Percentiles rank a stretch among this genome's conserved stretches.
Evolutionary conservation across 257 asterid species (phyloP).

Genomic region (Scutellaria minor): DNA sequence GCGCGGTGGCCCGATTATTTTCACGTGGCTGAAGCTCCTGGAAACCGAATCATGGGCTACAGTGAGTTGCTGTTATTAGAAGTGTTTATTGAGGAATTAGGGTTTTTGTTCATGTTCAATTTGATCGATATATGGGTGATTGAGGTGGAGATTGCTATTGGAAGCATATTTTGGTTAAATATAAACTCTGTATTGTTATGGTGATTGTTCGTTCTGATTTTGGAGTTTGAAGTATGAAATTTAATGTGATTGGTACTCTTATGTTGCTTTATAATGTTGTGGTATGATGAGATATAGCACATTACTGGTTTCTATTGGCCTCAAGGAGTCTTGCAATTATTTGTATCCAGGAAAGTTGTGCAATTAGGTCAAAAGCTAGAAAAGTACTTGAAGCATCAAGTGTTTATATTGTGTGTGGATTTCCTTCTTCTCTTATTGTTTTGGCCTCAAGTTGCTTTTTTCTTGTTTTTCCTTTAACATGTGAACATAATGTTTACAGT

Average conservation of each 20-base stretch:
- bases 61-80: constrained; percentile 42
- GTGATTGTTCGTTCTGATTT: background rate
- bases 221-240: background rate
- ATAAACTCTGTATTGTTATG: background rate
- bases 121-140: background rate
- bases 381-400: constrained; percentile 10
- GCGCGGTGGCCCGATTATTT: constrained; percentile 99
- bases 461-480: background rate
- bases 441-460: background rate
- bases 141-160: background rate
- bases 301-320: background rate
- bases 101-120: background rate
- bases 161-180: background rate
- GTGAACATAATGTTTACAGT: constrained; percentile 49
- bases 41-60: constrained; percentile 71
- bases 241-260: background rate
- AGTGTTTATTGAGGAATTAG: background rate
- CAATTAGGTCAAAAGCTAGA: background rate
- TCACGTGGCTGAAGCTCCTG: constrained; percentile 92
- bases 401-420: background rate
- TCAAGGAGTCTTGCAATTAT: background rate
- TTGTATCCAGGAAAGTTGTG: too few species aligned
- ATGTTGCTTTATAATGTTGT: constrained; percentile 8
- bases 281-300: background rate
- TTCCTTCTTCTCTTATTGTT: constrained; percentile 12